phyloP scores from a whole-genome alignment of 75 land plant genomes.

The Pinus taeda region DNA sequence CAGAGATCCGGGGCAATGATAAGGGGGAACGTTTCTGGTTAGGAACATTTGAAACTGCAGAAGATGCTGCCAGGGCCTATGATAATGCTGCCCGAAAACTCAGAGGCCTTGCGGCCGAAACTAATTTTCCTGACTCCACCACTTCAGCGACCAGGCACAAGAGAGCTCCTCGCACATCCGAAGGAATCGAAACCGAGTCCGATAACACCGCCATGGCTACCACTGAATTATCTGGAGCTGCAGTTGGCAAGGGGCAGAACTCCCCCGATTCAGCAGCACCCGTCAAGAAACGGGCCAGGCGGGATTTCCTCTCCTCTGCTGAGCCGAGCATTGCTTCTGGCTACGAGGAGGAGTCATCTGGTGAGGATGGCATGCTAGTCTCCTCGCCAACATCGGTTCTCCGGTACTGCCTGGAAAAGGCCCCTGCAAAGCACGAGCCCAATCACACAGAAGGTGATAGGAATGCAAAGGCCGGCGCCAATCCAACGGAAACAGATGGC shows the following conservation, averaged over 20 bases:
- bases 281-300: no score
- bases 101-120: neutral
- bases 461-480: neutral
- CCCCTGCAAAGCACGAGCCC: neutral
- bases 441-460: no score
- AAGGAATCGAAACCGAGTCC: no score
- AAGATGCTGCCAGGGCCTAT: conserved; percentile 13
- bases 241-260: no score
- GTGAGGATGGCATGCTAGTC: neutral
- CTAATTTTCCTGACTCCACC: neutral
- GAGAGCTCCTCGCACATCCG: neutral
- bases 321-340: no score
- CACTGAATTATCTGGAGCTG: no score
- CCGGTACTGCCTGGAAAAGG: neutral
- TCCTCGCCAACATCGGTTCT: conserved; percentile 1
- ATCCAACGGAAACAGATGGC: no score
- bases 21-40: conserved; percentile 2
- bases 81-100: conserved; percentile 8
- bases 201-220: no score
- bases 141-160: no score
- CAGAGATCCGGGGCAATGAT: conserved; percentile 1
- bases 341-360: conserved; percentile 10
- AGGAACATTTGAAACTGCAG: conserved; percentile 11
- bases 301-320: no score
- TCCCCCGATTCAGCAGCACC: no score